Evolutionary conservation across 2,329 filamentous ascomycete genomes (phyloP).

Genomic region (Penicillium griseofulvum): DNA sequence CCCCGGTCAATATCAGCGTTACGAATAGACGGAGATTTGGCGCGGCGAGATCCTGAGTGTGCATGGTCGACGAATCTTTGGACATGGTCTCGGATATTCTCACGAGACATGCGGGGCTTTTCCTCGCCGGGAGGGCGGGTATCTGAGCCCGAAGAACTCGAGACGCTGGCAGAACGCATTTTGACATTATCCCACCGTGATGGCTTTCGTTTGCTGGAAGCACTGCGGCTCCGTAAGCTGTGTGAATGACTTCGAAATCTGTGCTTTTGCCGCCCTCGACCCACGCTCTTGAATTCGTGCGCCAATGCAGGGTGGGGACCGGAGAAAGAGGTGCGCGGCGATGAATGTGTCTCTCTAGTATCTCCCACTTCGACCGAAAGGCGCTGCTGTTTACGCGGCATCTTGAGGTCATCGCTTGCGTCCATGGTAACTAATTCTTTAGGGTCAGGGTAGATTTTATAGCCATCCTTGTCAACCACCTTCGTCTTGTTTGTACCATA

Average conservation of each 20-base stretch:
- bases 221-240: conserved; percentile 55
- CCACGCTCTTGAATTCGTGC: conserved; percentile 49
- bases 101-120: conserved; percentile 10
- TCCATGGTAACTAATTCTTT: conserved; percentile 22
- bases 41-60: conserved; percentile 8
- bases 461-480: conserved; percentile 76
- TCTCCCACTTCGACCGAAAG: conserved; percentile 19
- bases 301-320: conserved; percentile 38
- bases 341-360: conserved; percentile 19
- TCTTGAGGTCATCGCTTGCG: conserved; percentile 5
- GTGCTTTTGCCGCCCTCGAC: conserved; percentile 58
- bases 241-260: conserved; percentile 59
- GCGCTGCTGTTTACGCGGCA: conserved; percentile 20
- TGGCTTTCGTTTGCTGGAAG: conserved; percentile 49
- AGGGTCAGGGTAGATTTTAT: conserved; percentile 58
- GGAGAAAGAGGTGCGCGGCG: conserved; percentile 36
- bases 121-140: conserved; percentile 9
- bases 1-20: background rate
- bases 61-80: conserved; percentile 8
- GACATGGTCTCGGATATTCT: conserved; percentile 2
- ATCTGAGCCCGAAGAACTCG: conserved; percentile 57
- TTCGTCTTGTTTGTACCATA: conserved; percentile 74
- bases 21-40: conserved; percentile 7
- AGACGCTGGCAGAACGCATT: conserved; percentile 52
- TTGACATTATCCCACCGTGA: conserved; percentile 55